phyloP scores from a whole-genome alignment of 495 filamentous ascomycete species.

The Neurospora hispaniola region DNA sequence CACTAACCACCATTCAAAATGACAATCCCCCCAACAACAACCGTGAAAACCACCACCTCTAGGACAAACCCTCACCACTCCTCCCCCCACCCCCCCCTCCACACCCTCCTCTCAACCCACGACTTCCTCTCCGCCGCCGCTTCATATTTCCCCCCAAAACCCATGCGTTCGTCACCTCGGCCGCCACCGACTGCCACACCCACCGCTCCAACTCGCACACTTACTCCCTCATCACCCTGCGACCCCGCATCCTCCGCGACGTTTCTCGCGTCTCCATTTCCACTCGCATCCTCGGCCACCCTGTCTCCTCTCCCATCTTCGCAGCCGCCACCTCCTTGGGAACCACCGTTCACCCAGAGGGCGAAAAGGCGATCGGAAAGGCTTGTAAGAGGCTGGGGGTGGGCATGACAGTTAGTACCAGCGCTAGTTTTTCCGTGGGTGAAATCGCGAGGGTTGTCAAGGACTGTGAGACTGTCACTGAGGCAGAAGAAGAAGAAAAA shows the following conservation, averaged over 20 bases:
- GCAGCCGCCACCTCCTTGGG: conserved; percentile 68
- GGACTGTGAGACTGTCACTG: too few species aligned
- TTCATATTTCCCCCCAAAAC: conserved; percentile 56
- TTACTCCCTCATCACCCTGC: conserved; percentile 58
- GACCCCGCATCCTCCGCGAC: conserved; percentile 62
- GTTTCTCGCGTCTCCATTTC: conserved; percentile 44
- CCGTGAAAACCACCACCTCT: neutral
- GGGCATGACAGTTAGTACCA: conserved; percentile 55
- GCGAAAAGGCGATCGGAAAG: conserved; percentile 58
- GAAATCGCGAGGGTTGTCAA: conserved; percentile 47
- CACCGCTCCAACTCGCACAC: conserved; percentile 38
- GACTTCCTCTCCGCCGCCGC: conserved; percentile 63
- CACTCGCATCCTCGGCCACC: too few species aligned
- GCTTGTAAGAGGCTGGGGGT: conserved; percentile 42
- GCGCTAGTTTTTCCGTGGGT: conserved; percentile 53
- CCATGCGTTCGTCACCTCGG: conserved; percentile 76
- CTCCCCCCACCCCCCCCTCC: conserved; percentile 42
- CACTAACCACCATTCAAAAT: neutral
- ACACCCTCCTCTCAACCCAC: conserved; percentile 57
- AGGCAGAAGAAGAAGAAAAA: neutral
- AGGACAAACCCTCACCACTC: neutral
- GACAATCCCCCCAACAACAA: neutral
- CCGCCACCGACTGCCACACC: conserved; percentile 67
- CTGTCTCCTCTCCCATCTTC: conserved; percentile 52
- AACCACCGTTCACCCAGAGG: conserved; percentile 57